Conservation (phyloP, 805 yeast species). For the Lachancea sp. region DNA sequence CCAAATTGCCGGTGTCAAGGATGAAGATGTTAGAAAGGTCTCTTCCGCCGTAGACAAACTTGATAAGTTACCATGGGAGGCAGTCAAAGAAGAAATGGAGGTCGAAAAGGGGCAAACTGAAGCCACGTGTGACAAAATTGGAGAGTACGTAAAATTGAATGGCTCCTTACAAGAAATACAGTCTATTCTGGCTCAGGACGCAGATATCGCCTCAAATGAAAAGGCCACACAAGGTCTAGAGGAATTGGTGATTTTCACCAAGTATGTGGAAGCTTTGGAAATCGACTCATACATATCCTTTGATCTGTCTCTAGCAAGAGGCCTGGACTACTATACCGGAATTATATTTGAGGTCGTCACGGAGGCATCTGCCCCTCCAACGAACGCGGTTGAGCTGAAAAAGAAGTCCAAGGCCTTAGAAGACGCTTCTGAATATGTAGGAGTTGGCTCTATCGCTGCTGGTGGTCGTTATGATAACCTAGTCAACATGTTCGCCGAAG, state of each 20-base stretch:
- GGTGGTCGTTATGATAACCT: conserved; percentile 97
- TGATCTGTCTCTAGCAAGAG: conserved; percentile 94
- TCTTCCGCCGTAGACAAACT: conserved; percentile 95
- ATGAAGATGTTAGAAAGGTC: conserved; percentile 87
- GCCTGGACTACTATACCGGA: conserved; percentile 96
- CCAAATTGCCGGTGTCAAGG: conserved; percentile 89
- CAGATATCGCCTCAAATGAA: conserved; percentile 52
- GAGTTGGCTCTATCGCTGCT: conserved; percentile 97
- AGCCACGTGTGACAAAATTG: conserved; percentile 89
- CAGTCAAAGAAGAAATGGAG: conserved; percentile 84
- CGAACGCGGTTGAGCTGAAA: conserved; percentile 63
- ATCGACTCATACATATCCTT: conserved; percentile 64
- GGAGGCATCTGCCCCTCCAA: conserved; percentile 92
- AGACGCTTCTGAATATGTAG: conserved; percentile 94
- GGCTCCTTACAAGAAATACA: conserved; percentile 69
- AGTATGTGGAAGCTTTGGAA: conserved; percentile 78
- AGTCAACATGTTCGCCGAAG: conserved; percentile 89
- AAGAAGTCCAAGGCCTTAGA: conserved; percentile 55
- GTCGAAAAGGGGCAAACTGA: conserved; percentile 86
- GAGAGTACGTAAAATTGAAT: conserved; percentile 78
- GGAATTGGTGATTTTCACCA: conserved; percentile 71
- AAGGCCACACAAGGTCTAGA: conserved; percentile 73
- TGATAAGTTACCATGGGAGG: conserved; percentile 95
- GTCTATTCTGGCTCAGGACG: conserved; percentile 49
- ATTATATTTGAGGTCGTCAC: conserved; percentile 96